Evolutionary conservation across 306 rosid species (phyloP).

Genomic region (Leucaena leucocephala): DNA sequence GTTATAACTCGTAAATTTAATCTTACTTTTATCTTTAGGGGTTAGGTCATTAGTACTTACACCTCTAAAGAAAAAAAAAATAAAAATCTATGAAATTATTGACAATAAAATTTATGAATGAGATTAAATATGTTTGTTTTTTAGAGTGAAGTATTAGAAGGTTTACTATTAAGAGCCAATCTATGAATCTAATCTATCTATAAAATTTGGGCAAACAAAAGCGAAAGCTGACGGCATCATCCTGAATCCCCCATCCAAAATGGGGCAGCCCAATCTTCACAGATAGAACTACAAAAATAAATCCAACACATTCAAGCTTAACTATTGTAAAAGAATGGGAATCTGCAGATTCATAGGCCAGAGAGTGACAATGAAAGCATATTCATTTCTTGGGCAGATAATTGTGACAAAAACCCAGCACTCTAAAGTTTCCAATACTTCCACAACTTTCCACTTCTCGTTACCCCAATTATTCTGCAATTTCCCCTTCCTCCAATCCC

Average conservation of each 20-base stretch:
- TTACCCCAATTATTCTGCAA: slow-evolving; percentile 50
- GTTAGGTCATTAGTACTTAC: no score
- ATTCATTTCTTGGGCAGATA: slow-evolving; percentile 11
- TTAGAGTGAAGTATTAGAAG: background rate
- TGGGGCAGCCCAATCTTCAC: background rate
- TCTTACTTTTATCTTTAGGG: no score
- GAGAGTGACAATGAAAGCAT: background rate
- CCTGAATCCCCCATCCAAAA: background rate
- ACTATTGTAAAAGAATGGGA: background rate
- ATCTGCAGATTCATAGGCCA: background rate
- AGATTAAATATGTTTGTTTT: no score
- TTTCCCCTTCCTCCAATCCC: slow-evolving; percentile 91
- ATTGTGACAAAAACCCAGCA: background rate
- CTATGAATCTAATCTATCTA: background rate
- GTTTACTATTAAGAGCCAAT: background rate
- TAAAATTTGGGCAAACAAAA: background rate
- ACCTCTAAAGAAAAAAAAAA: no score
- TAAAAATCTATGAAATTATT: background rate
- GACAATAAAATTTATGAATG: background rate
- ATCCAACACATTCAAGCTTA: slow-evolving; percentile 8
- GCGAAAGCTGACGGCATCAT: background rate
- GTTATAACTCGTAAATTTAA: no score
- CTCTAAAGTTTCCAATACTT: slow-evolving; percentile 5
- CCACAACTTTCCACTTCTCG: slow-evolving; percentile 22
- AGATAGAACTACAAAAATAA: background rate